These are phyloP conservation scores for Chlorophyllum brunneum DNA, from an alignment of 768 basidiomycete genomes.

Conservation along the genomic window DNA sequence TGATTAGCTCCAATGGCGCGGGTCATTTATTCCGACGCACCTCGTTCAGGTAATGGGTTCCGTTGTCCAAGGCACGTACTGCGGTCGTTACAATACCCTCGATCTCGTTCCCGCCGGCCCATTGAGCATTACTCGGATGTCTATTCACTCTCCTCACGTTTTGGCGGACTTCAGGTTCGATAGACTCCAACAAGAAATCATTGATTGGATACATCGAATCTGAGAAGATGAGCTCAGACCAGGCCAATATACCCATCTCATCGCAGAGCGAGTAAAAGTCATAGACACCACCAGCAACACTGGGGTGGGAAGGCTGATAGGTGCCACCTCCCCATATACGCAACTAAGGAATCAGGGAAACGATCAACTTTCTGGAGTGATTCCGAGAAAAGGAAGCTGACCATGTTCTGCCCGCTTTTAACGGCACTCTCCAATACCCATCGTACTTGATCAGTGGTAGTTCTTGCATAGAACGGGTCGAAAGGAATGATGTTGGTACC, in stretches of 20 bases:
- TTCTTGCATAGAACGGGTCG: constrained; percentile 55
- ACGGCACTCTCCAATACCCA: constrained; percentile 57
- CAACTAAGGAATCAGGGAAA: constrained; percentile 28
- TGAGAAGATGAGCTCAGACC: constrained; percentile 62
- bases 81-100: constrained; percentile 45
- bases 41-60: constrained; percentile 46
- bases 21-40: constrained; percentile 20
- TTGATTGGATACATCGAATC: constrained; percentile 55
- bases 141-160: constrained; percentile 52
- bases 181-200: constrained; percentile 43
- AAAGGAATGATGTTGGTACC: constrained; percentile 61
- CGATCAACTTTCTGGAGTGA: neutral
- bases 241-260: constrained; percentile 56
- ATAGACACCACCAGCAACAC: constrained; percentile 42
- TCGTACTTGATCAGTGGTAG: constrained; percentile 42
- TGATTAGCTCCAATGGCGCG: neutral
- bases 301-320: constrained; percentile 41
- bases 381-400: constrained; percentile 21
- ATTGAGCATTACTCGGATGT: constrained; percentile 55
- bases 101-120: constrained; percentile 62
- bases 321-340: constrained; percentile 60
- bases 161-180: constrained; percentile 54
- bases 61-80: constrained; percentile 34
- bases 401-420: constrained; percentile 57
- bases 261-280: constrained; percentile 57